A percentile compares a stretch with the other conserved stretches of the same genome.
Evolutionary conservation across 768 basidiomycete genomes (phyloP).

Genomic region (Pisolithus sp.): DNA sequence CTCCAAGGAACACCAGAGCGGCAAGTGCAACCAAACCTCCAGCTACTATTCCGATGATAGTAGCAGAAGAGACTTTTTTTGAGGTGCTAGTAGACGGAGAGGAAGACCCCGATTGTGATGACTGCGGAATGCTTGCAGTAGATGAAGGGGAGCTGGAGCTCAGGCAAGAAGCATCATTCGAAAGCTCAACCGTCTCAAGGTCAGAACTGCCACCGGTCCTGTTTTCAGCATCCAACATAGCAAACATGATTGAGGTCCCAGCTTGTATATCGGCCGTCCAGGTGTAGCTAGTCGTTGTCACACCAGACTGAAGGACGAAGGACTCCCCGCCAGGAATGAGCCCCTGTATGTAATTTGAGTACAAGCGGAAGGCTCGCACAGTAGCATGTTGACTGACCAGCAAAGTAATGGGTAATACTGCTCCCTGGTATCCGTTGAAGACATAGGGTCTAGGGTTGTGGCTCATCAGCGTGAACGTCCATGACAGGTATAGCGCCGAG

Average conservation of each 20-base stretch:
- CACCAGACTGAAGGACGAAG: slow-evolving; percentile 39
- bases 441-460: slow-evolving; percentile 34
- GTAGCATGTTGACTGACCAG: slow-evolving; percentile 31
- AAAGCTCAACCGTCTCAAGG: slow-evolving; percentile 39
- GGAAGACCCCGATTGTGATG: slow-evolving; percentile 9
- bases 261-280: slow-evolving; percentile 55
- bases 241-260: slow-evolving; percentile 53
- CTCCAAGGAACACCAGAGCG: slow-evolving; percentile 42
- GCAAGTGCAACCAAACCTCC: slow-evolving; percentile 50
- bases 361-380: neutral
- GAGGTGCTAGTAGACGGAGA: slow-evolving; percentile 18
- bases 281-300: slow-evolving; percentile 30
- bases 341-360: slow-evolving; percentile 31
- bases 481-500: neutral
- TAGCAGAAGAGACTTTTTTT: slow-evolving; percentile 34
- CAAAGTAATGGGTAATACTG: slow-evolving; percentile 50
- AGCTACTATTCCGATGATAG: slow-evolving; percentile 43
- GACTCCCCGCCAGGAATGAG: slow-evolving; percentile 57
- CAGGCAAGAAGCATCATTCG: slow-evolving; percentile 47
- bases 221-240: slow-evolving; percentile 46
- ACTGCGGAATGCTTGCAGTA: slow-evolving; percentile 28
- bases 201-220: slow-evolving; percentile 57
- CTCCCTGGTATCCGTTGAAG: slow-evolving; percentile 40
- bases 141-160: slow-evolving; percentile 48
- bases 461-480: slow-evolving; percentile 3